Base-by-base conservation (phyloP, 768 basidiomycete species). In the Ephemerocybe angulata region DNA sequence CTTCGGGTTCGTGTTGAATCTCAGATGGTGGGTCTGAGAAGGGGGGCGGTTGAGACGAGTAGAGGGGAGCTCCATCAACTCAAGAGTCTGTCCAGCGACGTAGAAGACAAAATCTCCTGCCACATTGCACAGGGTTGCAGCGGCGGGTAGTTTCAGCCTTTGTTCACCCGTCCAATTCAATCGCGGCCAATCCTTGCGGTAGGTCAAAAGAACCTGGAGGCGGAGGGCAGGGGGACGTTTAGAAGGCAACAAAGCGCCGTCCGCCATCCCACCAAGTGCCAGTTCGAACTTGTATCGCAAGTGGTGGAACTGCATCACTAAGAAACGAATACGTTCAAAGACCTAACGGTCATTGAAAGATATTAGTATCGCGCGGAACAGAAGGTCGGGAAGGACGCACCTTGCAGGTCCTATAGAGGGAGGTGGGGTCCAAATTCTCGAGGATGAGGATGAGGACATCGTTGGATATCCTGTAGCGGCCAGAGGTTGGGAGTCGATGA, bases 281-380 rank as follows among this genome's bases (percentile, higher is more conserved):
- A 83, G 69, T 58, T 81, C 80, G 59, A 75, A 75, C 44, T 71
- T 74, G 65, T 83, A 83, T 28, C 72, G 73, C 55, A 83, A 74
- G 22, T 72, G 71, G 46, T 78, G 73, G 62, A 74, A 76, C 33
- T 74, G 74, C 73, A 74, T 75, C 38, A 76, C 74, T 40, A 79
- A 70, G 47, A 60, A 68, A 58, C 72, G 72, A 46, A 79, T 68
- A 56, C 81, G 71, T 53, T 66, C 65, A 59, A 81, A 79, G 43
- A 76, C 78, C 81, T 82, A 51, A 47, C 43, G 51, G 52, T 54
- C 33, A 57, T 50, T 43, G 50, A 52, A 55, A 27, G 19, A 41
- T 15, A 27, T n/a, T n/a, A n/a, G n/a, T n/a, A n/a, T n/a, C n/a
- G n/a, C n/a, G n/a, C n/a, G n/a, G n/a, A n/a, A n/a, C n/a, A n/a